A percentile compares a stretch with the other conserved stretches of the same genome.
These are phyloP conservation scores for Hymenoscyphus fraxineus DNA, from an alignment of 2,329 filamentous ascomycete genomes.

Conservation along the genomic window DNA sequence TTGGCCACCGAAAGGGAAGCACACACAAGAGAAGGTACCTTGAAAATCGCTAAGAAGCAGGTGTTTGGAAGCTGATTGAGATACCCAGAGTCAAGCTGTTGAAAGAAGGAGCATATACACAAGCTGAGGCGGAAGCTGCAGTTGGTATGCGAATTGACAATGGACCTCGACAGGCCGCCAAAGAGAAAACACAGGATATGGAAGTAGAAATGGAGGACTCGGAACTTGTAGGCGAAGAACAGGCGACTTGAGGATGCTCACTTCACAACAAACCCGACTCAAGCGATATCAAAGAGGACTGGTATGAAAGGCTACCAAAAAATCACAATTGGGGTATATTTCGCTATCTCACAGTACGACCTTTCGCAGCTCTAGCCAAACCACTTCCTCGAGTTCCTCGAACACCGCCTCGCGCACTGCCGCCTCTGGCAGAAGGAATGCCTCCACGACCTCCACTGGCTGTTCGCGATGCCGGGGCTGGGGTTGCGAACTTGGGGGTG, in stretches of 20 bases:
- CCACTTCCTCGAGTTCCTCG: constrained; percentile 35
- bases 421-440: constrained; percentile 30
- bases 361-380: constrained; percentile 34
- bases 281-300: not conserved
- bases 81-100: constrained; percentile 69
- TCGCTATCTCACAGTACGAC: constrained; percentile 29
- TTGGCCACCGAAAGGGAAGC: constrained; percentile 77
- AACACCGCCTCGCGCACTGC: constrained; percentile 30
- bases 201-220: constrained; percentile 42
- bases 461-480: constrained; percentile 32
- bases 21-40: constrained; percentile 83
- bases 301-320: not conserved
- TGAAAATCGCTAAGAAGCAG: not conserved
- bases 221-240: constrained; percentile 21
- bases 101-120: constrained; percentile 78
- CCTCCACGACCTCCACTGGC: constrained; percentile 27
- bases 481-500: constrained; percentile 39
- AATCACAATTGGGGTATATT: constrained; percentile 16
- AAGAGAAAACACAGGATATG: constrained; percentile 34
- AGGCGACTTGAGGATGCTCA: constrained; percentile 20
- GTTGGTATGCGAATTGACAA: constrained; percentile 70
- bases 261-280: not conserved
- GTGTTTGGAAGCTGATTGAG: constrained; percentile 7
- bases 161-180: constrained; percentile 41
- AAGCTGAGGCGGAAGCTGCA: constrained; percentile 80